Evolutionary conservation across 2,329 filamentous ascomycete genomes (phyloP).

Genomic region (Cordyceps javanica): DNA sequence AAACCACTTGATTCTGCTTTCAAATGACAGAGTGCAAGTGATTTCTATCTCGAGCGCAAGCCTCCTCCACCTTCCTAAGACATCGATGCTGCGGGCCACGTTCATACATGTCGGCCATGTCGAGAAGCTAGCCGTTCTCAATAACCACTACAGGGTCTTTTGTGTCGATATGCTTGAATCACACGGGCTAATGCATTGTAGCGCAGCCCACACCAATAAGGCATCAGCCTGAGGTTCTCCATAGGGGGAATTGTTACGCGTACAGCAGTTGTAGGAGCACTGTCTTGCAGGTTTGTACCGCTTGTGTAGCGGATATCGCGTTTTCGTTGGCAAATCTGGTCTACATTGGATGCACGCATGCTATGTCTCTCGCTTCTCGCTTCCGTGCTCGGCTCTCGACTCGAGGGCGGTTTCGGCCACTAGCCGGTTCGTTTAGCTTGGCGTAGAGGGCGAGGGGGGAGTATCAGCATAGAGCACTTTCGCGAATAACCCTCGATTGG

Average conservation of each 20-base stretch:
- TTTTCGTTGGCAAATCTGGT: neutral
- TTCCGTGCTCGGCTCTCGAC: neutral
- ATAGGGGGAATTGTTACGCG: neutral
- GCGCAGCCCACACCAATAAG: neutral
- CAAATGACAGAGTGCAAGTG: neutral
- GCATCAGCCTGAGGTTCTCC: neutral
- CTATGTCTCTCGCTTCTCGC: conserved; percentile 1
- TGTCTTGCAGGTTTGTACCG: neutral
- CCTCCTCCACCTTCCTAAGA: conserved; percentile 5
- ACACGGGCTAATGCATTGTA: neutral
- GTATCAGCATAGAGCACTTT: too few relatives aligned
- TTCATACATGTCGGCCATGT: neutral
- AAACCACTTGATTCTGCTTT: neutral
- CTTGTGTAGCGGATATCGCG: neutral
- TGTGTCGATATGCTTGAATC: neutral
- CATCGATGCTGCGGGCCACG: neutral
- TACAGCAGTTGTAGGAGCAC: neutral
- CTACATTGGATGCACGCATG: neutral
- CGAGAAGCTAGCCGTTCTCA: neutral
- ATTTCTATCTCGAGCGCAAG: neutral
- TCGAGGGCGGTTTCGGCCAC: neutral
- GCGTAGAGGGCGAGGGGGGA: neutral
- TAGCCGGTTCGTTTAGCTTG: neutral
- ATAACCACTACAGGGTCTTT: neutral
- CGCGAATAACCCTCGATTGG: neutral